These are phyloP conservation scores for Barbarea vulgaris DNA, from an alignment of 345 rosid genomes.

Conservation along the genomic window DNA sequence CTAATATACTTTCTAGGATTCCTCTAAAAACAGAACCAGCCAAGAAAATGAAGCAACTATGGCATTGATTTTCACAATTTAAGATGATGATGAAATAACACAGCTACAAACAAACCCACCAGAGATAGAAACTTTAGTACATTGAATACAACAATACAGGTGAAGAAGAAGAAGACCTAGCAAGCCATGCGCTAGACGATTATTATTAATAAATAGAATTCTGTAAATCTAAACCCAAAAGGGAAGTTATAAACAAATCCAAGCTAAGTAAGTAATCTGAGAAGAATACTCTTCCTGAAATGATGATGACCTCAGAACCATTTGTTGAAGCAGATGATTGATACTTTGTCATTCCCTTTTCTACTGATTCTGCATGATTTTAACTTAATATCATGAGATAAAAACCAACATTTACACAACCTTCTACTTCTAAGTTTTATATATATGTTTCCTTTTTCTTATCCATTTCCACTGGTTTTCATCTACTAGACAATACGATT, in stretches of 20 bases:
- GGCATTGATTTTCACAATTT: slow-evolving; percentile 20
- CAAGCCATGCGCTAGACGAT: slow-evolving; percentile 1
- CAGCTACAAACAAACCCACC: slow-evolving; percentile 7
- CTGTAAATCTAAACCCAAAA: background rate
- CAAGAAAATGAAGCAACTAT: background rate
- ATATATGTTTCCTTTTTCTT: no score
- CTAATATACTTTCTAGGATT: background rate
- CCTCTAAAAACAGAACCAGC: background rate
- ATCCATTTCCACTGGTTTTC: background rate
- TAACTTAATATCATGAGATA: background rate
- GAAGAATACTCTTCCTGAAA: background rate
- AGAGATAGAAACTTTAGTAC: background rate
- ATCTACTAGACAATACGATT: background rate
- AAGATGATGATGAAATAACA: slow-evolving; percentile 15
- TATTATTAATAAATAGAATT: slow-evolving; percentile 5
- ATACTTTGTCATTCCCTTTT: background rate
- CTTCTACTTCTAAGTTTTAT: no score
- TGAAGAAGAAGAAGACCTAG: background rate
- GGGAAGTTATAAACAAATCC: background rate
- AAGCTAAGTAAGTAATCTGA: background rate
- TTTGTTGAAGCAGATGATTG: background rate
- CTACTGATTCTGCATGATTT: background rate
- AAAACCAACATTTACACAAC: background rate
- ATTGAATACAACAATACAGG: background rate
- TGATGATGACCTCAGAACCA: background rate